phyloP scores from a whole-genome alignment of 306 rosid species.

The Vigna angularis region DNA sequence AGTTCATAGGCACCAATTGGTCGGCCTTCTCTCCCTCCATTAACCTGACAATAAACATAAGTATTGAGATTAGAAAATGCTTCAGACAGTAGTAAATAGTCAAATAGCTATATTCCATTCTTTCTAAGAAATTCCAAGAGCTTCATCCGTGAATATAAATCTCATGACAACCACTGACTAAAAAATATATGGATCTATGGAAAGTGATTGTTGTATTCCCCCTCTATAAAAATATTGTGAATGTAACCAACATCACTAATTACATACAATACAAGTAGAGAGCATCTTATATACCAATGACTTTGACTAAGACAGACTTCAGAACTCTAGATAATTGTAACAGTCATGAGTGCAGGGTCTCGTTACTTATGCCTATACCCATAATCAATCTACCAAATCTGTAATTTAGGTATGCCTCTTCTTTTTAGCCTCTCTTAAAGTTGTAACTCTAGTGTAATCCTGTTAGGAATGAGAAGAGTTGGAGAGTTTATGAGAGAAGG shows the following conservation, averaged over 20 bases:
- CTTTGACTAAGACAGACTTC: background rate
- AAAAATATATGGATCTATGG: background rate
- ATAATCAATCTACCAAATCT: background rate
- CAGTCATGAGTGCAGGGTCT: background rate
- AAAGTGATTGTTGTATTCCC: background rate
- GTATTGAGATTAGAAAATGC: background rate
- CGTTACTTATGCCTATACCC: background rate
- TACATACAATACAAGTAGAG: background rate
- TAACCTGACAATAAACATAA: conserved; percentile 62
- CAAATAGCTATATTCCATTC: conserved; percentile 23
- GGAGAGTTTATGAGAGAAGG: no score
- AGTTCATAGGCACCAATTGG: conserved; percentile 98
- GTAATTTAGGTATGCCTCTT: background rate
- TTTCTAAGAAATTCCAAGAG: conserved; percentile 6
- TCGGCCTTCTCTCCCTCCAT: conserved; percentile 92
- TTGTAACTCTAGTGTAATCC: conserved; percentile 12
- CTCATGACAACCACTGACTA: background rate
- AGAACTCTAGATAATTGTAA: background rate
- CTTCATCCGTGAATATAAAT: background rate
- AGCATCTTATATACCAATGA: background rate
- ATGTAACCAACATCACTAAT: conserved; percentile 10
- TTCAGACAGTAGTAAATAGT: background rate
- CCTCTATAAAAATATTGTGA: background rate
- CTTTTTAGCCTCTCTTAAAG: background rate
- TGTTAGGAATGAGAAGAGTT: no score